These are phyloP conservation scores for Phialophora macrospora DNA, from an alignment of 2,329 filamentous ascomycete species.

Conservation along the genomic window DNA sequence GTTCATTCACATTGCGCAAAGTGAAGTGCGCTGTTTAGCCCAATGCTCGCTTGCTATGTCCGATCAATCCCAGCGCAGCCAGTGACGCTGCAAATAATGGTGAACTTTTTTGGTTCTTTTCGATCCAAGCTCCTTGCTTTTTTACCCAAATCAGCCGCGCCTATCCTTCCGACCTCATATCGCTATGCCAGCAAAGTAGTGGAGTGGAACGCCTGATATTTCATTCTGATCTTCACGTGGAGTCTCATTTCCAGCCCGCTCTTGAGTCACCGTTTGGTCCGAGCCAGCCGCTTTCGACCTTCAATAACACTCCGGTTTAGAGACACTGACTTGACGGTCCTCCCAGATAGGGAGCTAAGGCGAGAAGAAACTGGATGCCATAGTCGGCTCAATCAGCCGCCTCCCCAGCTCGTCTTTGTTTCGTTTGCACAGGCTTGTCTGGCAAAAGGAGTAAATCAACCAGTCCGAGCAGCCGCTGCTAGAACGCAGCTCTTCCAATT, in stretches of 20 bases:
- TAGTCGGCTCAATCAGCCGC: not conserved
- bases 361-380: not conserved
- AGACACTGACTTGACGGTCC: not conserved
- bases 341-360: not conserved
- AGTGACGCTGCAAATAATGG: not conserved
- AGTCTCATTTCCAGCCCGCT: not conserved
- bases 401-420: no score
- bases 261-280: not conserved
- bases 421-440: not conserved
- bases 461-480: conserved; percentile 14
- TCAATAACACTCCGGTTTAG: not conserved
- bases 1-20: not conserved
- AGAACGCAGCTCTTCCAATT: conserved; percentile 49
- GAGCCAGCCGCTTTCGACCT: not conserved
- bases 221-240: not conserved
- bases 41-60: not conserved
- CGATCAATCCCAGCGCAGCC: not conserved
- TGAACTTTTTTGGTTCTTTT: not conserved
- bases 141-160: not conserved
- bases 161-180: not conserved
- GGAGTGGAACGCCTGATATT: not conserved
- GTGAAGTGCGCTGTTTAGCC: not conserved
- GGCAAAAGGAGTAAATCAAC: not conserved
- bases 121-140: not conserved
- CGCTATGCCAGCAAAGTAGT: not conserved